Evolutionary conservation across 345 rosid genomes (phyloP), one percentile per base, ranked within the genome.

Genomic region (Melaleuca alternifolia): DNA sequence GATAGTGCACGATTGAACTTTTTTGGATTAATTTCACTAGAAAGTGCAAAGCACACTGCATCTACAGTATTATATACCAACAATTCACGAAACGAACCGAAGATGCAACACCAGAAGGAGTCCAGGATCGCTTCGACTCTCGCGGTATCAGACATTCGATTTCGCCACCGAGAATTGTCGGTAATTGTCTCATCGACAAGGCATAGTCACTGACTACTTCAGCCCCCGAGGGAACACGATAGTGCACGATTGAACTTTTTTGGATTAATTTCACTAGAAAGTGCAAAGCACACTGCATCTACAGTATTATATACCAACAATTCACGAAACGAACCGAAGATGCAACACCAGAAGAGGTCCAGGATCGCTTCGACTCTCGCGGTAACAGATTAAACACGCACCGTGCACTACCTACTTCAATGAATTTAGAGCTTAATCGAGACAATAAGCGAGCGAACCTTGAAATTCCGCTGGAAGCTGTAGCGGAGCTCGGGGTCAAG

Each of bases 401-500:
- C 79, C 46, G 37, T 8, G 10, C 59, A 21, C 24, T 20, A 8
- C 77, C 77, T 10, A 65, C 77, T 65, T 33, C 24, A 20, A 20
- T 16, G 77, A 65, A 33, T 15, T 65, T 16, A 33, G 77, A 16
- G 24, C 77, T 41, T 9, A 65, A 65, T 65, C 76, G 85, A 56
- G 50, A 18, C 50, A 1, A 51, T 51, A 16, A 10, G 79, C 16
- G 30, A 26, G 51, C 56, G 62, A 24, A 95, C 98, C 99, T 93
- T 93, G 85, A 85, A 93, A 91, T 97, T 96, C 48, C 99, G 98
- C 86, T 97, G 94, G 93, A 96, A 97, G 93, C 99, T 97, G 93
- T 96, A 97, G 5, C 99, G 99, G 84, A 97, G 99, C 91, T 95
- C 93, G 46, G 99, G 98, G 90, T 97, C 98, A 24, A 97, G 93